These are phyloP conservation scores for Macroventuria anomochaeta DNA, from an alignment of 2,329 filamentous ascomycete genomes.

Conservation along the genomic window DNA sequence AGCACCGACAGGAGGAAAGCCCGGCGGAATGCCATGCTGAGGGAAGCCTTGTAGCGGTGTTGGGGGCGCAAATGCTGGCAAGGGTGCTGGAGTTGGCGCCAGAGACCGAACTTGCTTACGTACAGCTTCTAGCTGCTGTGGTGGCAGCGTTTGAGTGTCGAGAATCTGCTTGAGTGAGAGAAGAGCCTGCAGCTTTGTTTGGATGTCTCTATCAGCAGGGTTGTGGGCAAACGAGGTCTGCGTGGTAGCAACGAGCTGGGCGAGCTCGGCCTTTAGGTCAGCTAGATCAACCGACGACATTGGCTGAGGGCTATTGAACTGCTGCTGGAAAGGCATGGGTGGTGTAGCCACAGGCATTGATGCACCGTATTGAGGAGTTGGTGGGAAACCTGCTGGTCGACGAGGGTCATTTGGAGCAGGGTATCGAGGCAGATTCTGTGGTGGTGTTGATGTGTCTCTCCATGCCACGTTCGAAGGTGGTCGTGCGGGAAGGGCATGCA, in stretches of 20 bases:
- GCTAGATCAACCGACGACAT: conserved; percentile 54
- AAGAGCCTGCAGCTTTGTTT: conserved; percentile 82
- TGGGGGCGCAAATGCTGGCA: conserved; percentile 44
- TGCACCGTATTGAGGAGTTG: conserved; percentile 37
- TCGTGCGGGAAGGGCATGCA: conserved; percentile 46
- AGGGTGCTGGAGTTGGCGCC: conserved; percentile 63
- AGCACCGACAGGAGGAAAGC: conserved; percentile 26
- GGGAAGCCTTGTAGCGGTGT: conserved; percentile 39
- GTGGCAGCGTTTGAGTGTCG: conserved; percentile 76
- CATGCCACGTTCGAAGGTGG: conserved; percentile 63
- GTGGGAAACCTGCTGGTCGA: conserved; percentile 33
- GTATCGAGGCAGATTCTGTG: conserved; percentile 51
- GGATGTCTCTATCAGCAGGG: conserved; percentile 76
- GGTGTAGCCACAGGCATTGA: conserved; percentile 31
- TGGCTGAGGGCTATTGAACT: conserved; percentile 38
- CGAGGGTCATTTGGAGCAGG: conserved; percentile 44
- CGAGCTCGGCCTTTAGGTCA: conserved; percentile 81
- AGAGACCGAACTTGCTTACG: conserved; percentile 84
- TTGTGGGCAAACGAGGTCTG: conserved; percentile 77
- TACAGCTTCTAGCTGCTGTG: conserved; percentile 82
- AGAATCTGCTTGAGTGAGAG: conserved; percentile 83
- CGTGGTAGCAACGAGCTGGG: conserved; percentile 74
- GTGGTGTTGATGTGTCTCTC: conserved; percentile 77
- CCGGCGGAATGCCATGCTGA: conserved; percentile 29
- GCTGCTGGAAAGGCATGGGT: conserved; percentile 40